A percentile compares a stretch with the other conserved stretches of the same genome.
Conservation (phyloP, 371 early-diverging fungal genomes). For the Mortierella sp. region DNA sequence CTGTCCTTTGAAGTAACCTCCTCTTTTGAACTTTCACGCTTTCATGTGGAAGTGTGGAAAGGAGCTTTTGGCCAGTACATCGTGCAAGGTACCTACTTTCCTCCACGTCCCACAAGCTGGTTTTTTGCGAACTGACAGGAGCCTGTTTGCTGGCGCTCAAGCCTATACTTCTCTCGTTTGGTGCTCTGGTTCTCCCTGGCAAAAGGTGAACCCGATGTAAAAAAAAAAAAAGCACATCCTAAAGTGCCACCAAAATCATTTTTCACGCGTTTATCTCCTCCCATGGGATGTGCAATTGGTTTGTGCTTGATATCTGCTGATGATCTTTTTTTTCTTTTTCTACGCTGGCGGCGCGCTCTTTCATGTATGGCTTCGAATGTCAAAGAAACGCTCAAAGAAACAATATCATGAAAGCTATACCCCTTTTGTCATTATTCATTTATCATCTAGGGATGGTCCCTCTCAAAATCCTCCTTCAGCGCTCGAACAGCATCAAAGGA, state of each 20-base stretch:
- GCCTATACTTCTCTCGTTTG: neutral
- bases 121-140: neutral
- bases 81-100: neutral
- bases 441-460: too few species aligned
- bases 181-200: neutral
- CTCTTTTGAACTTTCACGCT: neutral
- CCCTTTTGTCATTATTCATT: too few species aligned
- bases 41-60: constrained; percentile 2
- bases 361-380: too few species aligned
- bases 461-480: constrained; percentile 18
- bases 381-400: too few species aligned
- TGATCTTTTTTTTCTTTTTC: too few species aligned
- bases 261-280: neutral
- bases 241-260: neutral
- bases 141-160: neutral
- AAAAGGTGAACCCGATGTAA: neutral
- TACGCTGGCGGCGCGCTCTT: too few species aligned
- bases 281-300: too few species aligned
- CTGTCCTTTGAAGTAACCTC: neutral
- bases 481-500: constrained; percentile 74
- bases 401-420: too few species aligned
- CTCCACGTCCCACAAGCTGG: neutral
- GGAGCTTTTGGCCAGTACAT: neutral
- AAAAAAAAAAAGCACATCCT: neutral
- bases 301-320: too few species aligned